Conservation (phyloP, 768 basidiomycete genomes). For the Auricularia sp. region DNA sequence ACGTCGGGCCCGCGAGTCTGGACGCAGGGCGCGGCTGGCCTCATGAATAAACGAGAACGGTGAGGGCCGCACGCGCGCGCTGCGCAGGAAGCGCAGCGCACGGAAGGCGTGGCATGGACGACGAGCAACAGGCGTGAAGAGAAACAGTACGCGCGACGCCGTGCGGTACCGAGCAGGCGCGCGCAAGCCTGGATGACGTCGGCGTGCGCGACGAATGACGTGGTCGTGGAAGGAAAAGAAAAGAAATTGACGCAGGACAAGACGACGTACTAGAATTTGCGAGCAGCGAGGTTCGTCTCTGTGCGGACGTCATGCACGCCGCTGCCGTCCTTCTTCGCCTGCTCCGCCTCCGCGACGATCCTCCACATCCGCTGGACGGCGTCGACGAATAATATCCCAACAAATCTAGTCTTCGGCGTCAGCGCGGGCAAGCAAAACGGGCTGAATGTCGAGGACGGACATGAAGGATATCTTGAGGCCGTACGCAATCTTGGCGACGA, state of each 20-base stretch:
- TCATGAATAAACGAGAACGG: no score
- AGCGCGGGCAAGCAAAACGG: background rate
- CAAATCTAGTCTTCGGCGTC: conserved; percentile 37
- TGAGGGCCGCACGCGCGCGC: no score
- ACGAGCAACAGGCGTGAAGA: no score
- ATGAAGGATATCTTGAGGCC: conserved; percentile 92
- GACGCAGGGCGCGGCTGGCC: no score
- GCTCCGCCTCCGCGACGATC: conserved; percentile 58
- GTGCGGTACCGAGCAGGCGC: no score
- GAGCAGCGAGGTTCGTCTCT: conserved; percentile 82
- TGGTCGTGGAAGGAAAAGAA: no score
- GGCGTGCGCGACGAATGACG: no score
- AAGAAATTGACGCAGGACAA: background rate
- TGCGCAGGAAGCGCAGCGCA: no score
- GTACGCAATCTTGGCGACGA: conserved; percentile 80
- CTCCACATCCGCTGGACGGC: conserved; percentile 90
- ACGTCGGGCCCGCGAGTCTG: no score
- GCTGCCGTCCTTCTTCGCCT: conserved; percentile 45
- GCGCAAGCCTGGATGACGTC: no score
- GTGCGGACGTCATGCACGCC: conserved; percentile 50
- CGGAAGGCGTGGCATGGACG: no score
- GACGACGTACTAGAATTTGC: conserved; percentile 78
- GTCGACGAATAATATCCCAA: conserved; percentile 80
- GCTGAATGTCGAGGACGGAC: conserved; percentile 40
- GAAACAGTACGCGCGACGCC: no score